Base-by-base conservation (phyloP, 305 asterid genomes). In the Solanum aculeatissimum region DNA sequence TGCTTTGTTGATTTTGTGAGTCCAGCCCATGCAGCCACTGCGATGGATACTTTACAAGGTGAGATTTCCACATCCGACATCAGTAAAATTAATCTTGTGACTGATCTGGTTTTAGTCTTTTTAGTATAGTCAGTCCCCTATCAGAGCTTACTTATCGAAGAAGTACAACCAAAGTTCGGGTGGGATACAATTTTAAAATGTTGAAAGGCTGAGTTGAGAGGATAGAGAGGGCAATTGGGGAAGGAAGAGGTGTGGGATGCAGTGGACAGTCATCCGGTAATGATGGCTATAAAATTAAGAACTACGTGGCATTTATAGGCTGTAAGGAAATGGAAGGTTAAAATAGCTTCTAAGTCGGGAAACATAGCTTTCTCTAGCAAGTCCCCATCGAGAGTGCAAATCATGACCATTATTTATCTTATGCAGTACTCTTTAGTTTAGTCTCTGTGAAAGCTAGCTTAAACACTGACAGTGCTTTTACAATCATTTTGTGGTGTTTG, bases 1-100 rank as follows among this genome's bases (percentile, higher is more conserved):
- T 93, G 93, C 87, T 93, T 93, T 66, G 93, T 93, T 72, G 96
- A 93, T 87, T 93, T 91, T 83, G 87, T 78, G 84, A 93, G 91
- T 86, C 94, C 93, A 51, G 90, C 91, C 77, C 92, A 91, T 65
- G 96, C 96, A 71, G 93, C 93, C 13, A 87, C 88, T 49, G 93
- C 89, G 9, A 90, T 88, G 91, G 91, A 91, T 32, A 93, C 95
- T 45, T 77, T 92, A 12, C 93, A 93, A 92, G 95, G 96, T 93
- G 74, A 88, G 91, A 32, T 85, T 69, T 49, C 63, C 19, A 5
- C 19, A 47, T 27, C 63, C 2, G 16, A 27, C 40, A 51, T 77
- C 23, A 53, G 65, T 51, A 74, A 18, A 51, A 51, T 77, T 51
- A 25, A 51, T 77, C 47, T 5, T 51, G 16, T 29, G 18, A 53